Conservation (phyloP, 2,329 filamentous ascomycete species). For the Purpureocillium lavendulum region DNA sequence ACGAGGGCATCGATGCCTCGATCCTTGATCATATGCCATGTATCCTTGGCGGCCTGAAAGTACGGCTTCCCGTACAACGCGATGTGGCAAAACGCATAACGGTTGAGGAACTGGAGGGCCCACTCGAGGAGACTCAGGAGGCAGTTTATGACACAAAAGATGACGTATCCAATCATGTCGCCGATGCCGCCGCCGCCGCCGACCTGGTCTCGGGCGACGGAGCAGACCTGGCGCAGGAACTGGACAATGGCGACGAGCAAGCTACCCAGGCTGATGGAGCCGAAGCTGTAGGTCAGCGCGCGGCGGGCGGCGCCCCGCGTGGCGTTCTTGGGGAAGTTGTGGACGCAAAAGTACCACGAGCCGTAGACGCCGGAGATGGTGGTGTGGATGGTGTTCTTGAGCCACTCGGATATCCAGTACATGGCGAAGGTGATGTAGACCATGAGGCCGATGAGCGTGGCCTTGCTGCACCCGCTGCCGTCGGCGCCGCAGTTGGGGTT, state of each 20-base stretch:
- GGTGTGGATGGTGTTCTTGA: slow-evolving; percentile 89
- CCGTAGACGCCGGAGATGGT: slow-evolving; percentile 85
- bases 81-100: slow-evolving; percentile 89
- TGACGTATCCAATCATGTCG: slow-evolving; percentile 54
- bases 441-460: slow-evolving; percentile 74
- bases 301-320: slow-evolving; percentile 79
- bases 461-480: slow-evolving; percentile 59
- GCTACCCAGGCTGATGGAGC: slow-evolving; percentile 81
- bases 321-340: slow-evolving; percentile 64
- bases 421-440: slow-evolving; percentile 85
- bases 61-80: slow-evolving; percentile 88
- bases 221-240: slow-evolving; percentile 72
- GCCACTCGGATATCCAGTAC: slow-evolving; percentile 90
- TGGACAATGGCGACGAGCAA: slow-evolving; percentile 83
- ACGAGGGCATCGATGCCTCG: slow-evolving; percentile 85
- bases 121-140: slow-evolving; percentile 73
- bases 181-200: slow-evolving; percentile 63
- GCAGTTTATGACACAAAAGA: slow-evolving; percentile 71
- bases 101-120: slow-evolving; percentile 82
- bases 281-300: slow-evolving; percentile 83
- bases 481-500: slow-evolving; percentile 41
- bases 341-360: slow-evolving; percentile 79
- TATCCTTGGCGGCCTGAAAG: slow-evolving; percentile 78
- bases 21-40: slow-evolving; percentile 85
- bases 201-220: slow-evolving; percentile 58